Percentiles rank a stretch among this genome's conserved stretches.
These are phyloP conservation scores for Cordyceps tenuipes DNA, from an alignment of 2,329 filamentous ascomycete species.

Conservation along the genomic window DNA sequence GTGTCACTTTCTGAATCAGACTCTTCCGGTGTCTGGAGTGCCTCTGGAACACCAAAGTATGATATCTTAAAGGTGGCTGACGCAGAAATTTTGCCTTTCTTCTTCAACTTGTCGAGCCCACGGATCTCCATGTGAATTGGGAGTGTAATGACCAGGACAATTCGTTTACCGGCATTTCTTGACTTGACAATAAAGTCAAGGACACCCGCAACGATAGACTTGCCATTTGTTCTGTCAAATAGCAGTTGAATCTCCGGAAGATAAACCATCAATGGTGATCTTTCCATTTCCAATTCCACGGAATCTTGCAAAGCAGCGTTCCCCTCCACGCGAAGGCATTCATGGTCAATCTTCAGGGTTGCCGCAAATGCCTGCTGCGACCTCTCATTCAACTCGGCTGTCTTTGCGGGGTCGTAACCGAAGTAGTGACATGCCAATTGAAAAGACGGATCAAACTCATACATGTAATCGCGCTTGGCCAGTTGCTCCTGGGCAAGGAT, in stretches of 20 bases:
- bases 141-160: not conserved
- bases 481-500: not conserved
- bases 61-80: not conserved
- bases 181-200: not conserved
- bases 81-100: not conserved
- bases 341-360: not conserved
- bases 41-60: not conserved
- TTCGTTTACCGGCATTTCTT: not conserved
- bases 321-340: not conserved
- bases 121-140: no score
- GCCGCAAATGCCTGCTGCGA: not conserved
- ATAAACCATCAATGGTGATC: not conserved
- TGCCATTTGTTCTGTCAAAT: not conserved
- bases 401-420: no score
- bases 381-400: no score
- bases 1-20: not conserved
- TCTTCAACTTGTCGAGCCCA: accelerated
- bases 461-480: not conserved
- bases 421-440: not conserved
- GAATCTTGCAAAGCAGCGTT: not conserved
- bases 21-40: not conserved
- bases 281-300: not conserved
- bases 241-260: not conserved
- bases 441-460: not conserved
- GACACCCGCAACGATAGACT: not conserved